Evolutionary conservation across 768 basidiomycete genomes (phyloP), one percentile per base, ranked within the genome.

Genomic region (Hypholoma fasciculare): DNA sequence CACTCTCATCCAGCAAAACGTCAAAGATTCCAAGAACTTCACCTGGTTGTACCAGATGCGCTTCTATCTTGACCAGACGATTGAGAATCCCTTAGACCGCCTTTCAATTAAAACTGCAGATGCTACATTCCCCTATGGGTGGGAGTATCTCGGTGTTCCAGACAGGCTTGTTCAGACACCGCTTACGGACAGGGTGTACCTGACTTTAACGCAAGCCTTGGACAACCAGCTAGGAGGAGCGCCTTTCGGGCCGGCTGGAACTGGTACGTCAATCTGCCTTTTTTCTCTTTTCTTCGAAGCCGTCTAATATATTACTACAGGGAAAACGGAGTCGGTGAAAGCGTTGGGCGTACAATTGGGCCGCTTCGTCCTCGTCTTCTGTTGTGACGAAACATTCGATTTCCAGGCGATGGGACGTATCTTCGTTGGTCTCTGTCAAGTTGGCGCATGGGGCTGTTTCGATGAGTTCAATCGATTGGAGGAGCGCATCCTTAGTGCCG

Each of bases 401-500:
- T 98, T 98, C 81, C 96, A 98, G 71, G 97, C 97, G 1, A 98
- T 99, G 97, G 97, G 97, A 61, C 92, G 97, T 61, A 98, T 99
- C 65, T 99, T 99, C 70, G 88, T 98, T 65, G 97, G 97, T 52
- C 84, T 99, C 13, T 99, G 97, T 75, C 96, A 97, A 79, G 97
- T 98, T 37, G 97, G 97, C 34, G 97, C 97, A 0, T 99, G 97
- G 97, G 97, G 97, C 12, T 96, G 92, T 68, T 95, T 96, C 73
- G 95, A 97, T 70, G 95, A 97, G 74, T 96, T 97, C 78, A 99
- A 99, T 73, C 89, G 97, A 65, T 81, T 99, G 46, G 97, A 98
- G 72, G 97, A 99, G 73, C 88, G 97, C 42, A 99, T 98, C 69
- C 82, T 99, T 57, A 94, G 92, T 69, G 96, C 97, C 19, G 97